Percentiles rank a stretch among this genome's conserved stretches.
Evolutionary conservation across 2,329 filamentous ascomycete genomes (phyloP).

Genomic region (Ophiostoma novo-ulmi): DNA sequence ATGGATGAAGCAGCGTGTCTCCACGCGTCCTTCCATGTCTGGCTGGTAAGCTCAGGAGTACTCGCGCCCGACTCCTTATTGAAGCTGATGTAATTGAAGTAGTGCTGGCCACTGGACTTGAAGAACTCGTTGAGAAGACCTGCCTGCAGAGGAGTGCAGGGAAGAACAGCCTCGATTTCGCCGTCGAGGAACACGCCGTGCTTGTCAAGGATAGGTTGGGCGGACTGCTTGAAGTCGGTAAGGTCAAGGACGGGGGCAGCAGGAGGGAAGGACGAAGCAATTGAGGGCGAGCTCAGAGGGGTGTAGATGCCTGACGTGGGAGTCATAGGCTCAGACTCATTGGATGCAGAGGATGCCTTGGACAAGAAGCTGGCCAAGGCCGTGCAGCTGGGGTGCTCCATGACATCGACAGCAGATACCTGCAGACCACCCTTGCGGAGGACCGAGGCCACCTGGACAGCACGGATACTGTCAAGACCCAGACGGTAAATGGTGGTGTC

Average conservation of each 20-base stretch:
- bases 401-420: conserved; percentile 66
- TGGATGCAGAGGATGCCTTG: neutral
- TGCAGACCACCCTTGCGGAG: conserved; percentile 56
- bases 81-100: conserved; percentile 68
- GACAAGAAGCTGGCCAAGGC: conserved; percentile 19
- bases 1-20: conserved; percentile 47
- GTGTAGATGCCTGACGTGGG: conserved; percentile 14
- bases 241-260: conserved; percentile 36
- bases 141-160: conserved; percentile 73
- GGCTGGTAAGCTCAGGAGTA: conserved; percentile 29
- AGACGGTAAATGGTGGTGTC: conserved; percentile 75
- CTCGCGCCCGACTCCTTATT: conserved; percentile 39
- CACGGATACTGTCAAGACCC: conserved; percentile 88
- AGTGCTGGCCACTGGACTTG: conserved; percentile 60
- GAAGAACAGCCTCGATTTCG: conserved; percentile 56
- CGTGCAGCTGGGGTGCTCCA: conserved; percentile 54
- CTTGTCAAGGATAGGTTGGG: conserved; percentile 32
- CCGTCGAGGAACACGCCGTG: conserved; percentile 15
- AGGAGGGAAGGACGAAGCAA: conserved; percentile 5
- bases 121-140: conserved; percentile 74
- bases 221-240: conserved; percentile 33
- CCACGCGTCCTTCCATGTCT: conserved; percentile 56
- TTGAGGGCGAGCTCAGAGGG: neutral
- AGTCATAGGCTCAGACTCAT: conserved; percentile 9
- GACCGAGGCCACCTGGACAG: conserved; percentile 66